These are phyloP conservation scores for Bretschneidera sinensis DNA, from an alignment of 345 rosid species.

Conservation along the genomic window DNA sequence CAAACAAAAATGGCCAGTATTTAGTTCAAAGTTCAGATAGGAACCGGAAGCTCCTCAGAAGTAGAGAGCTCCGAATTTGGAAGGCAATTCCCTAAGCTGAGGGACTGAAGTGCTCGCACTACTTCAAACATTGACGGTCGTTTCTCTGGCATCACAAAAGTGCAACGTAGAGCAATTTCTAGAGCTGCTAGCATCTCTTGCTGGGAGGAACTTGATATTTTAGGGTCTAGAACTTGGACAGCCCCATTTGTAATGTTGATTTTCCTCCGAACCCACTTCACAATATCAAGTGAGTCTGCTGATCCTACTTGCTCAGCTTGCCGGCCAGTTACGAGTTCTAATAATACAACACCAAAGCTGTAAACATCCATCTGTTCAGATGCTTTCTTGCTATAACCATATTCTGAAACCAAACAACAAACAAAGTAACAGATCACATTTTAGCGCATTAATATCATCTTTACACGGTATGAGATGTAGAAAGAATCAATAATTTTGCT, in stretches of 20 bases:
- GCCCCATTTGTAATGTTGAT: conserved; percentile 78
- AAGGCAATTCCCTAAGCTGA: conserved; percentile 24
- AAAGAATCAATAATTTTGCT: no score
- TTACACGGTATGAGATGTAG: no score
- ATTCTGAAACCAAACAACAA: conserved; percentile 48
- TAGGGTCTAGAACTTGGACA: conserved; percentile 63
- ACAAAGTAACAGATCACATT: not conserved
- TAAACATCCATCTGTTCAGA: conserved; percentile 84
- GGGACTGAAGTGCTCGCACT: conserved; percentile 51
- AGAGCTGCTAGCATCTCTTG: conserved; percentile 67
- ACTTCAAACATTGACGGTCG: conserved; percentile 75
- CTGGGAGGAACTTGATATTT: conserved; percentile 39
- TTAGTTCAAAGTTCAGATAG: conserved; percentile 10
- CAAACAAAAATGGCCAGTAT: not conserved
- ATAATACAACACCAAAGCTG: conserved; percentile 78
- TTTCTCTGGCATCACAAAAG: conserved; percentile 70
- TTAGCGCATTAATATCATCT: not conserved
- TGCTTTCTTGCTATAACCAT: conserved; percentile 66
- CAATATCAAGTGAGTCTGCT: conserved; percentile 52
- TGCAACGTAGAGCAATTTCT: conserved; percentile 71
- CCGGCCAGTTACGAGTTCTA: conserved; percentile 78
- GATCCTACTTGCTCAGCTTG: conserved; percentile 49
- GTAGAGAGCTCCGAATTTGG: conserved; percentile 21
- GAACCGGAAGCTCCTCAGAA: conserved; percentile 19
- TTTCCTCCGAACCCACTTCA: conserved; percentile 87